Percentiles rank a stretch among this genome's conserved stretches.
Conservation (phyloP, 108 stramenopile genomes). For the Nitzschia palea region DNA sequence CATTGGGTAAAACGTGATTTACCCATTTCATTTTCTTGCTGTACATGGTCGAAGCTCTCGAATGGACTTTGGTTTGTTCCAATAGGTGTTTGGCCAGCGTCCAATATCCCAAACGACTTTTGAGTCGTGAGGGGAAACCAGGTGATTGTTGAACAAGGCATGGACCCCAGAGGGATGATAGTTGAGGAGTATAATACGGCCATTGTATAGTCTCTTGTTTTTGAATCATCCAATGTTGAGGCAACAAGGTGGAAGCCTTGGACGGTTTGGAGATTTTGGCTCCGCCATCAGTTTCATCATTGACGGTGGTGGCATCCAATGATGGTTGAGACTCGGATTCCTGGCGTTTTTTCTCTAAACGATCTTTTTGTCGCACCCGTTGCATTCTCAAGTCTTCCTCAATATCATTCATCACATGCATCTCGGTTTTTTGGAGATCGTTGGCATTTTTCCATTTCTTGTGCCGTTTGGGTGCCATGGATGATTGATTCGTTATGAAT, state of each 20-base stretch:
- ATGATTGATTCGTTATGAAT: no score
- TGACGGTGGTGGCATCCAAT: no score
- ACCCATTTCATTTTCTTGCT: slow-evolving; percentile 16
- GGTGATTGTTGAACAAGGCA: slow-evolving; percentile 3
- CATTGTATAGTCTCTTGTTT: not conserved
- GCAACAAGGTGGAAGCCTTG: not conserved
- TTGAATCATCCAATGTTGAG: not conserved
- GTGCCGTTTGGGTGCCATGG: no score
- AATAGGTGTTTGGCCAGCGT: slow-evolving; percentile 13
- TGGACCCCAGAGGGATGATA: not conserved
- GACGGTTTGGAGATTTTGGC: not conserved
- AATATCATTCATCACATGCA: no score
- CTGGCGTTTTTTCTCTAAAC: not conserved
- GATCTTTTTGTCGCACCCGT: slow-evolving; percentile 25
- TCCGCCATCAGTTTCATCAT: slow-evolving; percentile 1
- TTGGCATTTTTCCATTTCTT: no score
- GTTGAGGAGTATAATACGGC: not conserved
- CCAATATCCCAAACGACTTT: slow-evolving; percentile 1
- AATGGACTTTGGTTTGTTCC: slow-evolving; percentile 10
- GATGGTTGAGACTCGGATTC: no score
- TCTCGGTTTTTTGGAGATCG: no score
- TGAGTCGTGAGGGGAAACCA: not conserved
- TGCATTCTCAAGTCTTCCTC: slow-evolving; percentile 36
- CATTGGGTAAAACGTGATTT: slow-evolving; percentile 13
- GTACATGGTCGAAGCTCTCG: slow-evolving; percentile 17